A percentile compares a stretch with the other conserved stretches of the same genome.
These are phyloP conservation scores for Gossypium ekmanianum DNA, from an alignment of 345 rosid genomes.

Conservation along the genomic window DNA sequence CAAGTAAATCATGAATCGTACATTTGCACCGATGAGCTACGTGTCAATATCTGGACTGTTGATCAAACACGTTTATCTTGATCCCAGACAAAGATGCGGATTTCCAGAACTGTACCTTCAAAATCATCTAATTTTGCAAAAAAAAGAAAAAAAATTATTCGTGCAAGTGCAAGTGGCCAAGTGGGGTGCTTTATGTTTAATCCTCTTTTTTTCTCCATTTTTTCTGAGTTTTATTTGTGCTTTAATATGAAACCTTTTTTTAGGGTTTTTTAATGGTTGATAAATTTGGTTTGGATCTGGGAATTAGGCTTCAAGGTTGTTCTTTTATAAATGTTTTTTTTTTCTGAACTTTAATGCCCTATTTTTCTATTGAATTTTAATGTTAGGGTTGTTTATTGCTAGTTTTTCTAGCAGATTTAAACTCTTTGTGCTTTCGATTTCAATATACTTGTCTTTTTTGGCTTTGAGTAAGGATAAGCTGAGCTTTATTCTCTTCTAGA, in stretches of 20 bases:
- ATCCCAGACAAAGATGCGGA: conserved; percentile 10
- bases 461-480: not conserved
- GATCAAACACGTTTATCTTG: not conserved
- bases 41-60: not conserved
- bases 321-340: not conserved
- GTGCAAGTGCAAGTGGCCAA: not conserved
- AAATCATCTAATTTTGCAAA: not conserved
- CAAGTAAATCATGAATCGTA: no score
- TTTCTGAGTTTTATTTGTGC: not conserved
- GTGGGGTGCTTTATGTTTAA: not conserved
- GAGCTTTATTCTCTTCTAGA: not conserved
- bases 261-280: not conserved
- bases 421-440: not conserved
- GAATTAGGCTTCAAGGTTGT: not conserved
- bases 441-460: not conserved
- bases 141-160: not conserved
- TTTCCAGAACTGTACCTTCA: not conserved
- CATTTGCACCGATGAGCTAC: not conserved
- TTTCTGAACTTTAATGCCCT: not conserved
- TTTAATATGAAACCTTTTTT: not conserved
- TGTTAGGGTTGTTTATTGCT: not conserved
- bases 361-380: not conserved
- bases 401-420: not conserved
- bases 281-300: conserved; percentile 23
- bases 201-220: not conserved